These are phyloP conservation scores for Brassica nigra DNA, from an alignment of 345 rosid genomes.

Conservation along the genomic window DNA sequence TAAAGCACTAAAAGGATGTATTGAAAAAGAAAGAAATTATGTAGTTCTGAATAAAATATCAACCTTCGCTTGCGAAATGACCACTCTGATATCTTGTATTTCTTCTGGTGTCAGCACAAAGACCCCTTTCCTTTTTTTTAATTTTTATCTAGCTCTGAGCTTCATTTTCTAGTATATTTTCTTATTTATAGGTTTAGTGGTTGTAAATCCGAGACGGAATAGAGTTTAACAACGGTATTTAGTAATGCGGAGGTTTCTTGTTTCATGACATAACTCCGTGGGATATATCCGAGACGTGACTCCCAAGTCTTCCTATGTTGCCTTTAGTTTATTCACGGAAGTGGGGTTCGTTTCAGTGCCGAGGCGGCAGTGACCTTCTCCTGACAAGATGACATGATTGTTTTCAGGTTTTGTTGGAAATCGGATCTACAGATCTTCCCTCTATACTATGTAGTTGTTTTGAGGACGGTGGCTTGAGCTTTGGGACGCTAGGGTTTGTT, in stretches of 20 bases:
- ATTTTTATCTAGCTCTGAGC: too few relatives aligned
- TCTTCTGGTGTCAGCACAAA: too few relatives aligned
- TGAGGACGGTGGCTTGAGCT: neutral
- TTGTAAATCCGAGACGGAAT: neutral
- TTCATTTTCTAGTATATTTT: neutral
- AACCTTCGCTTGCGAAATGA: too few relatives aligned
- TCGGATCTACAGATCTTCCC: neutral
- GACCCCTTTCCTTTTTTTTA: too few relatives aligned
- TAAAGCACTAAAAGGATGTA: neutral
- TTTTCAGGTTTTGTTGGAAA: neutral
- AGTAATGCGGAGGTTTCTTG: neutral
- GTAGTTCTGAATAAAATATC: too few relatives aligned
- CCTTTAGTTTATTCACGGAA: too few relatives aligned
- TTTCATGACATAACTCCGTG: neutral
- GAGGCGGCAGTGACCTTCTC: neutral
- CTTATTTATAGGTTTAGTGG: neutral
- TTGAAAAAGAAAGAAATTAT: too few relatives aligned
- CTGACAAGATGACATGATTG: neutral
- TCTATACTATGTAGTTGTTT: neutral
- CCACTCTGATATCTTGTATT: too few relatives aligned
- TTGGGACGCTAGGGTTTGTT: neutral
- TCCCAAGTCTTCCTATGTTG: neutral
- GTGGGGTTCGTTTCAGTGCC: neutral
- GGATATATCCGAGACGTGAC: neutral
- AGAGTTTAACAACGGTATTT: neutral